Evolutionary conservation across 306 rosid species (phyloP).

Genomic region (Begonia masoniana): DNA sequence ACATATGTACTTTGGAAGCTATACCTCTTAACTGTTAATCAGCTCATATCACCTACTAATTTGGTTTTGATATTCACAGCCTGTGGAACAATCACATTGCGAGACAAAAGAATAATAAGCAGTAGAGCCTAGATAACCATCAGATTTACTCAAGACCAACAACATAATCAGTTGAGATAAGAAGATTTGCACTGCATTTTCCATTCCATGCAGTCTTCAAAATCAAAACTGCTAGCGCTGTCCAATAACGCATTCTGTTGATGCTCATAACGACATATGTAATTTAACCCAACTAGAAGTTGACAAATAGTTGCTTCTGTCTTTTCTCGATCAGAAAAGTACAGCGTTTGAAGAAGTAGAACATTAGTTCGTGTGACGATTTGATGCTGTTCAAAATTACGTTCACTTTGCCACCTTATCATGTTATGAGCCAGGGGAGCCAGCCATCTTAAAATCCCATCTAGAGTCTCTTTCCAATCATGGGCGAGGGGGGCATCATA

Average conservation of each 20-base stretch:
- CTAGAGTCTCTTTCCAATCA: conserved; percentile 83
- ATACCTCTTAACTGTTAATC: too few relatives aligned
- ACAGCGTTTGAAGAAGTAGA: conserved; percentile 74
- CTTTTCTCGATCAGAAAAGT: conserved; percentile 69
- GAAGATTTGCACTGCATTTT: conserved; percentile 61
- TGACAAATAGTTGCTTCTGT: conserved; percentile 75
- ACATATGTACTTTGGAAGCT: too few relatives aligned
- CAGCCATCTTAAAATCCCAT: conserved; percentile 70
- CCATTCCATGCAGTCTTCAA: conserved; percentile 86
- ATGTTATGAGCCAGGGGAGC: conserved; percentile 80
- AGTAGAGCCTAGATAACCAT: too few relatives aligned
- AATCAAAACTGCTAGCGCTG: conserved; percentile 81
- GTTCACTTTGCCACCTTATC: conserved; percentile 97
- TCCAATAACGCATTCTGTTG: conserved; percentile 88
- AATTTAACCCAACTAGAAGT: conserved; percentile 84
- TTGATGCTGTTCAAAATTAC: conserved; percentile 81
- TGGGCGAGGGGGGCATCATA: conserved; percentile 98
- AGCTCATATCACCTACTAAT: too few relatives aligned
- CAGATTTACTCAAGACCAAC: too few relatives aligned
- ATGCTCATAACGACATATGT: conserved; percentile 88
- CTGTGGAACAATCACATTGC: too few relatives aligned
- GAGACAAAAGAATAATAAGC: too few relatives aligned
- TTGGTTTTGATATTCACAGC: too few relatives aligned
- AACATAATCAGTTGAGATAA: conserved; percentile 18
- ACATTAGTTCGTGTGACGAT: conserved; percentile 56